Evolutionary conservation across 2,329 filamentous ascomycete species (phyloP).

Genomic region (Periglandula ipomoeae): DNA sequence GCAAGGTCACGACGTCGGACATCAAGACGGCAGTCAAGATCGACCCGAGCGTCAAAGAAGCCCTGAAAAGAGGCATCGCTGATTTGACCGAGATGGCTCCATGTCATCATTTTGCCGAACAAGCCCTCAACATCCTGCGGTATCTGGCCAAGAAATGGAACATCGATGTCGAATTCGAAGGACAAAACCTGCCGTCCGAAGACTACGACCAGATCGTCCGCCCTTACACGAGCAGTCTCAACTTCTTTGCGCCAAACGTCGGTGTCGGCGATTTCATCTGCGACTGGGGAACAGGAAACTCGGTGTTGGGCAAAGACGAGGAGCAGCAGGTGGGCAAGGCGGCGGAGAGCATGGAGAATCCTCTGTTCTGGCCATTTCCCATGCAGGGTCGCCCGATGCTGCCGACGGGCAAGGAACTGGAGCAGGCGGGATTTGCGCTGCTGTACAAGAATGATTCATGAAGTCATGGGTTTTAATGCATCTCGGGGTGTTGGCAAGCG

Average conservation of each 20-base stretch:
- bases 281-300: conserved; percentile 29
- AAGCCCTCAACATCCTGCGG: conserved; percentile 49
- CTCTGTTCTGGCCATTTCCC: conserved; percentile 52
- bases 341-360: conserved; percentile 37
- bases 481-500: too few species aligned
- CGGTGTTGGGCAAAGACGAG: conserved; percentile 9
- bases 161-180: conserved; percentile 38
- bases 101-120: conserved; percentile 51
- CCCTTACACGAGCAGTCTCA: conserved; percentile 42
- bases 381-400: conserved; percentile 50
- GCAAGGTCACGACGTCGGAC: conserved; percentile 10
- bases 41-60: conserved; percentile 31
- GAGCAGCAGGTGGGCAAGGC: conserved; percentile 14
- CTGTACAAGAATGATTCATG: conserved; percentile 11
- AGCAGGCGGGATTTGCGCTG: conserved; percentile 42
- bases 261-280: conserved; percentile 38
- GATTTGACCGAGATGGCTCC: conserved; percentile 53
- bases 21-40: conserved; percentile 25
- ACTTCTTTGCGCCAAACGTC: conserved; percentile 47
- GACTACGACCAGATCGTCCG: conserved; percentile 34
- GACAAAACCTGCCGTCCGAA: conserved; percentile 18
- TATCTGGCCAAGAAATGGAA: conserved; percentile 52
- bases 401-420: conserved; percentile 35
- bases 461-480: neutral
- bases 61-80: conserved; percentile 44